phyloP scores from a whole-genome alignment of 768 basidiomycete genomes.

The Pulveroboletus frians region DNA sequence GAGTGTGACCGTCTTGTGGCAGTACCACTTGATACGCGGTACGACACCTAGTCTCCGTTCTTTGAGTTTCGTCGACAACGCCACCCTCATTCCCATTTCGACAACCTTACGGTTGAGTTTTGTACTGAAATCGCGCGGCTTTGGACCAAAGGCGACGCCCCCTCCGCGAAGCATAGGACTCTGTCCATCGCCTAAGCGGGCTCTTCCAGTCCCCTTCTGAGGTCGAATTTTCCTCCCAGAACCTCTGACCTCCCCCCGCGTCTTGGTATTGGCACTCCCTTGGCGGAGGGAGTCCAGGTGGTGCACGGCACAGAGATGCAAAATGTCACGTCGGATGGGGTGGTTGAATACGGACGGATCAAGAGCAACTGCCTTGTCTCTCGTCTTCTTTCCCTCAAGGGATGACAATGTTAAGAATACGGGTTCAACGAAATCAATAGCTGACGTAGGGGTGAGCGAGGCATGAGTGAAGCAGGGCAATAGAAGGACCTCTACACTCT shows the following conservation, averaged over 20 bases:
- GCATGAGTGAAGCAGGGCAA: constrained; percentile 2
- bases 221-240: constrained; percentile 85
- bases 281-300: constrained; percentile 86
- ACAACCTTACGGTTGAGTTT: constrained; percentile 91
- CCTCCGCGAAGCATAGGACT: constrained; percentile 88
- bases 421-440: constrained; percentile 38
- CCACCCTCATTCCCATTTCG: constrained; percentile 89
- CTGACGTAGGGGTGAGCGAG: constrained; percentile 26
- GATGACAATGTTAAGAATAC: constrained; percentile 59
- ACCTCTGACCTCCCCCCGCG: constrained; percentile 82
- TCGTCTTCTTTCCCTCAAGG: constrained; percentile 41
- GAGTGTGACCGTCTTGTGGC: constrained; percentile 65
- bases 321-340: constrained; percentile 85
- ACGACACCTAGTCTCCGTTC: constrained; percentile 75
- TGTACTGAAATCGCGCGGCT: constrained; percentile 88
- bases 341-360: constrained; percentile 83
- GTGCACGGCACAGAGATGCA: constrained; percentile 88
- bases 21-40: constrained; percentile 64
- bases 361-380: constrained; percentile 52
- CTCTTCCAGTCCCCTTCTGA: constrained; percentile 89
- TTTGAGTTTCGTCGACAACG: constrained; percentile 76
- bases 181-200: constrained; percentile 85
- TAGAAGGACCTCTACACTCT: constrained; percentile 16
- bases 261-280: constrained; percentile 89
- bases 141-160: constrained; percentile 87